phyloP scores from a whole-genome alignment of 805 yeast genomes.

The Debaryomyces hansenii region DNA sequence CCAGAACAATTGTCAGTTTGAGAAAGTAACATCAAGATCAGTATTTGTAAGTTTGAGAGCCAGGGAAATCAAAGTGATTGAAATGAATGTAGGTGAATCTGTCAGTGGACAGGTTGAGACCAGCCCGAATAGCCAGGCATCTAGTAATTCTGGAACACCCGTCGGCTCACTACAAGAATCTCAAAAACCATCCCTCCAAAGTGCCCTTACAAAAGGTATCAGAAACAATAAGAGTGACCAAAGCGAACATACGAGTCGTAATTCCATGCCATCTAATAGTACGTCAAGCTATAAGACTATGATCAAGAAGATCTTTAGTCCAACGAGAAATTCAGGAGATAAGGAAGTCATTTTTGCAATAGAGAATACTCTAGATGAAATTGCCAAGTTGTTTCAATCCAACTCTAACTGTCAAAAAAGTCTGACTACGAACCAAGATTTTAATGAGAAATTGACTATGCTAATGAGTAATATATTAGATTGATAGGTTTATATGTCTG shows the following conservation, averaged over 20 bases:
- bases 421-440: conserved; percentile 9
- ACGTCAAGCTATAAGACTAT: conserved; percentile 30
- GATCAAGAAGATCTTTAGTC: conserved; percentile 37
- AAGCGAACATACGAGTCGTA: not conserved
- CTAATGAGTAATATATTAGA: conserved; percentile 12
- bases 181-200: not conserved
- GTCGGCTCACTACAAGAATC: not conserved
- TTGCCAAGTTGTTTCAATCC: conserved; percentile 16
- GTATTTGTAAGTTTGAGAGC: conserved; percentile 45
- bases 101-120: conserved; percentile 12
- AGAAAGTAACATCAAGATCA: conserved; percentile 33
- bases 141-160: not conserved
- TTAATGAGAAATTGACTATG: conserved; percentile 16
- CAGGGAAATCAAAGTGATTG: conserved; percentile 45
- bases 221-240: not conserved
- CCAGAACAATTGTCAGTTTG: conserved; percentile 35
- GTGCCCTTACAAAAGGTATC: conserved; percentile 4
- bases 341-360: conserved; percentile 23
- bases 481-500: not conserved
- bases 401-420: not conserved
- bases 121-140: not conserved
- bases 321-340: conserved; percentile 33
- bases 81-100: conserved; percentile 23
- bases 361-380: conserved; percentile 28
- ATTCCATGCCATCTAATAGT: not conserved